Conservation (phyloP, 345 rosid species). For the Sonneratia caseolaris region DNA sequence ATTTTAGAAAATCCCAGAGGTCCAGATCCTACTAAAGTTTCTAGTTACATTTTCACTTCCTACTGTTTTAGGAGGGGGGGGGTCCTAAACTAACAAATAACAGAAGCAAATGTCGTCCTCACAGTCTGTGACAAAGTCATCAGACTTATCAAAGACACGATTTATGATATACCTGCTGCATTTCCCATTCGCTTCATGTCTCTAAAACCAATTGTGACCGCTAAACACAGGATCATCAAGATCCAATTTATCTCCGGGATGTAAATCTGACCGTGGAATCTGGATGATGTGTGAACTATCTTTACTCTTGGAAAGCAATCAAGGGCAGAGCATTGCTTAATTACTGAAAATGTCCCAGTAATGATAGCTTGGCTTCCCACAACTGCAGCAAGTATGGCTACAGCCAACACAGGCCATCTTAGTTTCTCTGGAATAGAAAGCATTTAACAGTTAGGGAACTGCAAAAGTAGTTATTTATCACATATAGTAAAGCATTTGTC, state of each 20-base stretch:
- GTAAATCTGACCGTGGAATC: slow-evolving; percentile 86
- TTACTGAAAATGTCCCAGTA: slow-evolving; percentile 85
- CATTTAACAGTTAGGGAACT: background rate
- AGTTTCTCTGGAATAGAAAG: slow-evolving; percentile 36
- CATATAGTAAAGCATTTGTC: background rate
- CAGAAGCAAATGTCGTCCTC: background rate
- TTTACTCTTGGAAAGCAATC: slow-evolving; percentile 83
- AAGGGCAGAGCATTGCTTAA: slow-evolving; percentile 80
- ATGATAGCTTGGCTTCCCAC: slow-evolving; percentile 95
- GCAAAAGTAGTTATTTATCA: background rate
- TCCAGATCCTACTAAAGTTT: background rate
- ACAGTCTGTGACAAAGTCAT: background rate
- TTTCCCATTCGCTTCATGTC: slow-evolving; percentile 84
- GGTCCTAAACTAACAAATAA: background rate
- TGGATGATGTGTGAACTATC: slow-evolving; percentile 81
- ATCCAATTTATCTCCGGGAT: slow-evolving; percentile 95
- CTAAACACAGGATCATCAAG: slow-evolving; percentile 75
- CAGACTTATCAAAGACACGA: background rate
- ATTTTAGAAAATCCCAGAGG: background rate
- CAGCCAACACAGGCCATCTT: slow-evolving; percentile 84
- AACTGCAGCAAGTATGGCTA: slow-evolving; percentile 88
- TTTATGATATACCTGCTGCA: slow-evolving; percentile 57
- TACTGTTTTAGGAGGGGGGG: background rate
- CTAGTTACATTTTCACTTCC: background rate
- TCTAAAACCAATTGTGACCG: slow-evolving; percentile 77